Base-by-base conservation (phyloP, 495 filamentous ascomycete genomes). In the Saxophila tyrrhenica region DNA sequence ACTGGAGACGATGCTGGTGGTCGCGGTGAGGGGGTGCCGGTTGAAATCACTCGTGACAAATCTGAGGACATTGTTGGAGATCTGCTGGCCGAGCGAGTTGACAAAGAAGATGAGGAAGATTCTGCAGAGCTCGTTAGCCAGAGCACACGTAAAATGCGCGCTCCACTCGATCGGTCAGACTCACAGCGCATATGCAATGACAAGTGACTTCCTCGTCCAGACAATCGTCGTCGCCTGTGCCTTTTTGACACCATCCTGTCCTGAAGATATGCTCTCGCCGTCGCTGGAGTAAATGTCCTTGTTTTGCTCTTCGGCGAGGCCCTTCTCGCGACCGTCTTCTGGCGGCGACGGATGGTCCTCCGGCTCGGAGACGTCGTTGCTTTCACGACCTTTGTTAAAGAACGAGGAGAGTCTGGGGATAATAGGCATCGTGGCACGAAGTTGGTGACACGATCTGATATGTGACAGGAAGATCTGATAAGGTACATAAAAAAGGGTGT, bases 71-170 rank as follows among this genome's bases (percentile, higher is more conserved):
- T 48, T 48, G 17, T 38, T 46, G 0, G 56, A 47, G 7, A 56
- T 63, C 17, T 55, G 49, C 35, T 62, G 51, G 48, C 75, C 70
- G 57, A 76, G 65, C 13, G 72, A 67, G 62, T 74, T 68, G 45
- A 74, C 63, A 51, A 76, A 75, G 64, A 70, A 75, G 24, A 76
- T 64, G 24, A 73, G 46, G 64, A 65, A 77, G 53, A 77, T 76
- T 22, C 74, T 77, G 43, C 1, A 19, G 1, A 1, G 17, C 2
- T 23, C 5, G 19, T 50, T 21, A 38, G 2, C 25, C 21, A 19
- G 2, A 7, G 16, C 0, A 45, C 19, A 20, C 25, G 21, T 13
- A 35, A 35, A 35, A n/a, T n/a, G n/a, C n/a, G n/a, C n/a, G n/a
- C 35, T 39, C 16, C 35, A 39, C 35, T 8, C 16, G 16, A 16